phyloP scores from a whole-genome alignment of 2,329 filamentous ascomycete genomes.

The Phialocephala sp. region DNA sequence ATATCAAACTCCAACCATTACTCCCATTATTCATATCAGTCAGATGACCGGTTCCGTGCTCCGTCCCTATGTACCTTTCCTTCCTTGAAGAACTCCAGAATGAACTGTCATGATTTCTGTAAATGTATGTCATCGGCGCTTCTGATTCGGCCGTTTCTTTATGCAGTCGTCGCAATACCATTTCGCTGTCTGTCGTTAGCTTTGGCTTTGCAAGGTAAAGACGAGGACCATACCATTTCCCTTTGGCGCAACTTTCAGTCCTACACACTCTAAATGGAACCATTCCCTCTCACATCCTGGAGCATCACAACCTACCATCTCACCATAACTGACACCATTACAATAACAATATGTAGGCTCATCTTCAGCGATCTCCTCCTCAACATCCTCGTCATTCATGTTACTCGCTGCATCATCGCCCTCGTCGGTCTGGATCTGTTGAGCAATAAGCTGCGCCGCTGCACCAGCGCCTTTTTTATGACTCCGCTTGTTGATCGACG shows the following conservation, averaged over 20 bases:
- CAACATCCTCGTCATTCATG: conserved; percentile 54
- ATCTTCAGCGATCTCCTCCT: conserved; percentile 69
- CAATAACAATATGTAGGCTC: conserved; percentile 83
- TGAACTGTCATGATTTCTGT: not conserved
- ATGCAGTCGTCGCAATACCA: conserved; percentile 29
- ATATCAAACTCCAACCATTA: conserved; percentile 8
- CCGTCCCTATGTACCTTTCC: conserved; percentile 3
- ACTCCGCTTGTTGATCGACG: conserved; percentile 54
- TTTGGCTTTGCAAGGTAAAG: not conserved
- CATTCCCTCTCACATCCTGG: conserved; percentile 76
- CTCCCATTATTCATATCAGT: conserved; percentile 14
- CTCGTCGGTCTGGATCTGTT: conserved; percentile 49
- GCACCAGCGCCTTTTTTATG: conserved; percentile 62
- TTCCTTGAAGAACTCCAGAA: not conserved
- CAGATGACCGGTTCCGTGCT: conserved; percentile 10
- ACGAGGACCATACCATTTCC: conserved; percentile 48
- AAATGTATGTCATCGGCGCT: conserved; percentile 13
- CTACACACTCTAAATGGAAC: conserved; percentile 85
- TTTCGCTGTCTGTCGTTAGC: conserved; percentile 24
- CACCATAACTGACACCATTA: conserved; percentile 79
- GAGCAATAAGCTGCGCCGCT: conserved; percentile 40
- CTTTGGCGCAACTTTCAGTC: conserved; percentile 77
- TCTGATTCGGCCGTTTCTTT: conserved; percentile 21
- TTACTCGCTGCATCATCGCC: conserved; percentile 53
- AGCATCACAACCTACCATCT: conserved; percentile 84